Conservation (phyloP, 1,284 basidiomycete species). For the Heliocybe sulcata region DNA sequence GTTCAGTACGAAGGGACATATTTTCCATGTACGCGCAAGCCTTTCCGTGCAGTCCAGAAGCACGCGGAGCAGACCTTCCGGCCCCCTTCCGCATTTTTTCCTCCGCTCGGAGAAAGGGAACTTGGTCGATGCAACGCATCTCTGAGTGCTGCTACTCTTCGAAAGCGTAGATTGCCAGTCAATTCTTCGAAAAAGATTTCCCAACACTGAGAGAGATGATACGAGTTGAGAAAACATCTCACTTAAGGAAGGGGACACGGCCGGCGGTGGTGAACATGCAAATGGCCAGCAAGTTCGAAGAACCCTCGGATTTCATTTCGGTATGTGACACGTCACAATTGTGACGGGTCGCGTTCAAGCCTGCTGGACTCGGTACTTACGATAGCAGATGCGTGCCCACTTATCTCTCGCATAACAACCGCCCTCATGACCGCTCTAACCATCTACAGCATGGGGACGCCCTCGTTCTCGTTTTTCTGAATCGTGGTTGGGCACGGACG, state of each 20-base stretch:
- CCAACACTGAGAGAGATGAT: too few relatives aligned
- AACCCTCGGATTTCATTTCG: neutral
- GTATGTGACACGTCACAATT: neutral
- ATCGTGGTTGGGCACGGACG: neutral
- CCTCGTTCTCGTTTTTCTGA: too few relatives aligned
- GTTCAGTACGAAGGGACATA: neutral
- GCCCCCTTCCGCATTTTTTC: too few relatives aligned
- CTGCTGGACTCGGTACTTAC: too few relatives aligned
- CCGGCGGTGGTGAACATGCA: neutral
- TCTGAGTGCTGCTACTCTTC: too few relatives aligned
- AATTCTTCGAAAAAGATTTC: too few relatives aligned
- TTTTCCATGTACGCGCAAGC: neutral
- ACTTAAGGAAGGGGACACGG: neutral
- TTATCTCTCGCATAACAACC: neutral
- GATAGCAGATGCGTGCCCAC: too few relatives aligned
- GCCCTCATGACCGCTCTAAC: neutral
- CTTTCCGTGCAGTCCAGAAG: neutral
- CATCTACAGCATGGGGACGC: neutral
- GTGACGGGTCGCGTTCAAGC: neutral
- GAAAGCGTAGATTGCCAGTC: too few relatives aligned
- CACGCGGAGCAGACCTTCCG: too few relatives aligned
- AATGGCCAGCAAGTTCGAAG: neutral
- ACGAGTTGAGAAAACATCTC: neutral
- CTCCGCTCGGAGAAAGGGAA: too few relatives aligned
- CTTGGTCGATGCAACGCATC: neutral